Conservation (phyloP, 495 filamentous ascomycete species). For the Aspergillus sclerotiicarbonarius region DNA sequence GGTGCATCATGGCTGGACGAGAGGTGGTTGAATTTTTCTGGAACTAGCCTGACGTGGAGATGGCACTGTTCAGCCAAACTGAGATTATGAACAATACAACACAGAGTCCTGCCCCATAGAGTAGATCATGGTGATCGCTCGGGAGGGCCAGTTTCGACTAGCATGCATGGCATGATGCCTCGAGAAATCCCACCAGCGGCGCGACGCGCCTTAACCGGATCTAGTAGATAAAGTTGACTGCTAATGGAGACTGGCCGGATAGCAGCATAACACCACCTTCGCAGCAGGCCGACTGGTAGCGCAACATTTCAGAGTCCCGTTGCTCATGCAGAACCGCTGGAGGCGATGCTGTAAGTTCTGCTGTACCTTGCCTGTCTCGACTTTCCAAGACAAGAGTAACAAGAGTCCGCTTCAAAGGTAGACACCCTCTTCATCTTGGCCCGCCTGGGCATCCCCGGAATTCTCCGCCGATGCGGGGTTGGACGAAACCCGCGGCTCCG, state of each 20-base stretch:
- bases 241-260: too few species aligned
- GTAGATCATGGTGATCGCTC: neutral
- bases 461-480: neutral
- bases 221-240: too few species aligned
- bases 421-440: conserved; percentile 59
- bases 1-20: conserved; percentile 8
- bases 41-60: conserved; percentile 12
- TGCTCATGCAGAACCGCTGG: neutral
- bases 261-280: too few species aligned
- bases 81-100: neutral
- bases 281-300: neutral
- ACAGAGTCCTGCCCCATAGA: neutral
- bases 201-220: too few species aligned
- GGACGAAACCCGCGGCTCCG: neutral
- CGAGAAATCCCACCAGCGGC: neutral
- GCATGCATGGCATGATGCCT: neutral
- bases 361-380: neutral
- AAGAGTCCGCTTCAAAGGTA: conserved; percentile 50
- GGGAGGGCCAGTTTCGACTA: neutral
- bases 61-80: conserved; percentile 9
- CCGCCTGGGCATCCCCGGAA: conserved; percentile 15
- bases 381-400: neutral
- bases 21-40: neutral
- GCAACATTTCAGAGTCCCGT: neutral
- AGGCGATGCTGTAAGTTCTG: neutral